Evolutionary conservation across 129 eudicot genomes (phyloP).

Genomic region (Lonicera japonica): DNA sequence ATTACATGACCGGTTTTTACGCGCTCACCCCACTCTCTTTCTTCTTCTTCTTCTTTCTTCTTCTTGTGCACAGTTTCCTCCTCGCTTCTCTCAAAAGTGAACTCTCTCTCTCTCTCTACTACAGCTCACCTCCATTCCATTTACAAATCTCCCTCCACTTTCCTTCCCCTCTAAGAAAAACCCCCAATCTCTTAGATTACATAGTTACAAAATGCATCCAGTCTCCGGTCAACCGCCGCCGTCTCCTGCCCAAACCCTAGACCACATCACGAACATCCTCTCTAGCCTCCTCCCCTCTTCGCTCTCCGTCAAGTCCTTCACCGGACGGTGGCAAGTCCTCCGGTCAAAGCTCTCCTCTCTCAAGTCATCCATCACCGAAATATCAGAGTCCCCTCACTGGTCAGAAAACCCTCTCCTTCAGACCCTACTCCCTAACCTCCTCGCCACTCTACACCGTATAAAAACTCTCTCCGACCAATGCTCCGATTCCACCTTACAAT

Average conservation of each 20-base stretch:
- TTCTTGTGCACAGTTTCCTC: no score
- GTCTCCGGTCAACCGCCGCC: slow-evolving; percentile 31
- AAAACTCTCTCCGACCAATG: slow-evolving; percentile 42
- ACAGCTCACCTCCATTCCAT: slow-evolving; percentile 11
- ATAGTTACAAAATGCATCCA: slow-evolving; percentile 31
- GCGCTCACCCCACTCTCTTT: not conserved
- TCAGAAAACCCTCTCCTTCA: slow-evolving; percentile 57
- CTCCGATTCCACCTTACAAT: slow-evolving; percentile 20
- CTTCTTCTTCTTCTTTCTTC: not conserved
- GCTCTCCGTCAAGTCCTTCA: slow-evolving; percentile 54
- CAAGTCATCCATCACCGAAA: slow-evolving; percentile 45
- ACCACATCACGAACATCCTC: slow-evolving; percentile 32
- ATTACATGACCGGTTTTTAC: not conserved
- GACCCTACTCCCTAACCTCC: slow-evolving; percentile 46
- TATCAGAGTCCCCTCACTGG: slow-evolving; percentile 68
- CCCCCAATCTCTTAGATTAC: not conserved
- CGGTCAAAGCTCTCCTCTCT: slow-evolving; percentile 58
- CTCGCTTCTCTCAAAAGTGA: not conserved
- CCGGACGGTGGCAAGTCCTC: slow-evolving; percentile 64
- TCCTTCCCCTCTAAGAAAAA: slow-evolving; percentile 1
- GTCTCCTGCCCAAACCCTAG: slow-evolving; percentile 51
- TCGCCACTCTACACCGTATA: slow-evolving; percentile 57
- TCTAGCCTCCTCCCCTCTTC: slow-evolving; percentile 46
- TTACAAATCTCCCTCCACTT: slow-evolving; percentile 4
- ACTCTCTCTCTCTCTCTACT: not conserved